Evolutionary conservation across 2,329 filamentous ascomycete species (phyloP).

Genomic region (Exophiala alcalophila): DNA sequence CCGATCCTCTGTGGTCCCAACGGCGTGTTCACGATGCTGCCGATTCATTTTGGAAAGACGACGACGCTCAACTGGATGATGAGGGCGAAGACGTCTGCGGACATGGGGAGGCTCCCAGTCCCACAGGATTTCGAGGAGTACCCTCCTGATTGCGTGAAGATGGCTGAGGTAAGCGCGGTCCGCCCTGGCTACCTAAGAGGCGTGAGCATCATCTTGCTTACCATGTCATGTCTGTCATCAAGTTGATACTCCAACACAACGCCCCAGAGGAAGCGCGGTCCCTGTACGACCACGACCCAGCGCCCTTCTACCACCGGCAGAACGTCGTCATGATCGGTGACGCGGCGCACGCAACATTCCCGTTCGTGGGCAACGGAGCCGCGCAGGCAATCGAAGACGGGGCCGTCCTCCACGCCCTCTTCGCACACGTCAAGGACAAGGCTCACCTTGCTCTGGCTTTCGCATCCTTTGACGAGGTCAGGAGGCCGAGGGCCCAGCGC

Average conservation of each 20-base stretch:
- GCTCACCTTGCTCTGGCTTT: constrained; percentile 1
- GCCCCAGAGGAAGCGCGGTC: background rate
- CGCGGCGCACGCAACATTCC: constrained; percentile 3
- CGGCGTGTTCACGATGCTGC: constrained; percentile 1
- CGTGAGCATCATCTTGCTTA: too few species aligned
- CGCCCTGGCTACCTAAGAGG: too few species aligned
- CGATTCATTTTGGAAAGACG: constrained; percentile 3
- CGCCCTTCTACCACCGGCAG: constrained; percentile 1
- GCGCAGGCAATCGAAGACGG: constrained; percentile 7
- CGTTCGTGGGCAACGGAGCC: constrained; percentile 7
- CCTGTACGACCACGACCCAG: constrained; percentile 1
- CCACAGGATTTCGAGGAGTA: constrained; percentile 1
- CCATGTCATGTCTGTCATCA: too few species aligned
- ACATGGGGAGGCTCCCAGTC: background rate
- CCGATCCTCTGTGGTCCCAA: constrained; percentile 4
- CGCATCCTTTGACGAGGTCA: constrained; percentile 2
- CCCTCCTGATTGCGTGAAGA: constrained; percentile 3
- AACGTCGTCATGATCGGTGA: constrained; percentile 9
- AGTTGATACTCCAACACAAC: background rate
- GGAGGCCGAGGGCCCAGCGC: background rate
- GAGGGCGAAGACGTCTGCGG: background rate
- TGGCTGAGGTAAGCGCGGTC: constrained; percentile 2
- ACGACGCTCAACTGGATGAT: background rate
- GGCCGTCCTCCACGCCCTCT: constrained; percentile 2
- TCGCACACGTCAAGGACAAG: constrained; percentile 2